These are phyloP conservation scores for Penicillium sp. DNA, from an alignment of 2,329 filamentous ascomycete genomes.

Conservation along the genomic window DNA sequence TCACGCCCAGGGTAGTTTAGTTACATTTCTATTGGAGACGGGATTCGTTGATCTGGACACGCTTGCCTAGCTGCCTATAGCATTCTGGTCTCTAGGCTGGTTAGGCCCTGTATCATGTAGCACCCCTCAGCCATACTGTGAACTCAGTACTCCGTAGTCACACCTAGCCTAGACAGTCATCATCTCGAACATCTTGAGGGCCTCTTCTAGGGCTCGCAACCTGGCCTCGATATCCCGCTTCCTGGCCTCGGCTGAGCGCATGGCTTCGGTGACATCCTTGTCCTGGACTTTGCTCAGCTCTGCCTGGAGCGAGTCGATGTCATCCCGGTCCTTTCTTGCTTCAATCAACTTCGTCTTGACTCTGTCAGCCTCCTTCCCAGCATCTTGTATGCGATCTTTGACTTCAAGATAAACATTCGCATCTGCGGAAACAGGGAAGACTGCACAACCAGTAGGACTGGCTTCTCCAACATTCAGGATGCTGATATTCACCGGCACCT, in stretches of 20 bases:
- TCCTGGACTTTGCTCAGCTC: conserved; percentile 7
- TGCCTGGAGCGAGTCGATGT: conserved; percentile 1
- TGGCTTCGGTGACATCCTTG: conserved; percentile 10
- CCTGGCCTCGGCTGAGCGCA: background rate
- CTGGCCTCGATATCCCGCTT: conserved; percentile 4
- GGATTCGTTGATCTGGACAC: no score
- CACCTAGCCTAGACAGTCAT: background rate
- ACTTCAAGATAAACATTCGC: conserved; percentile 1
- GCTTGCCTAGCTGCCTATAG: no score
- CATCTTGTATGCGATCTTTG: conserved; percentile 1
- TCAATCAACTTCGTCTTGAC: background rate
- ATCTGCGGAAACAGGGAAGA: background rate
- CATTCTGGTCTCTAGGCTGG: no score
- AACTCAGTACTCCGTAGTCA: background rate
- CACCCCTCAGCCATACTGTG: background rate
- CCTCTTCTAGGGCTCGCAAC: conserved; percentile 6
- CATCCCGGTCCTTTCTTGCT: conserved; percentile 2
- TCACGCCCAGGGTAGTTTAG: no score
- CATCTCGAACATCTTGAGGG: conserved; percentile 9
- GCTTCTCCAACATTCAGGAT: conserved; percentile 2
- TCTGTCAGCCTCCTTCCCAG: conserved; percentile 7
- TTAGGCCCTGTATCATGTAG: no score
- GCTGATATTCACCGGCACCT: conserved; percentile 42
- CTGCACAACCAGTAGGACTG: background rate
- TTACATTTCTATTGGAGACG: no score